phyloP scores from a whole-genome alignment of 2,329 filamentous ascomycete species.

The Raffaelea ambrosiae region DNA sequence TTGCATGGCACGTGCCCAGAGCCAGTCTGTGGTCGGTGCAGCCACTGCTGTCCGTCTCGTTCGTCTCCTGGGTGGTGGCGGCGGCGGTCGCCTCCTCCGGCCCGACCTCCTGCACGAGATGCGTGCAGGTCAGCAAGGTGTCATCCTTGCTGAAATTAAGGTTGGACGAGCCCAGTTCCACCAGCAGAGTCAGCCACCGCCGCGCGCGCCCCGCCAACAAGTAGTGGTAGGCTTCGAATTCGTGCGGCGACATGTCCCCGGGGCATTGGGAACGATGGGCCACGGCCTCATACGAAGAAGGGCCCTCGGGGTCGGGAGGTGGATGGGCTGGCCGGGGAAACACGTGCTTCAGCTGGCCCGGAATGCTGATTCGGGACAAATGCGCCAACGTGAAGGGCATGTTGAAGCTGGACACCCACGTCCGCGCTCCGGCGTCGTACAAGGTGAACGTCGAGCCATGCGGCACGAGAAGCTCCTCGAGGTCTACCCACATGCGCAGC shows the following conservation, averaged over 20 bases:
- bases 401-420: slow-evolving; percentile 28
- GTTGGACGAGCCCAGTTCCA: slow-evolving; percentile 41
- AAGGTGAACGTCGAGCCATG: slow-evolving; percentile 38
- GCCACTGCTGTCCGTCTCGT: no score
- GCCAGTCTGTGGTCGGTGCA: background rate
- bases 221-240: slow-evolving; percentile 43
- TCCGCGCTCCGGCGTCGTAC: slow-evolving; percentile 28
- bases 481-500: slow-evolving; percentile 28
- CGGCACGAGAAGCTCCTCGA: slow-evolving; percentile 33
- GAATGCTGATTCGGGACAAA: slow-evolving; percentile 26
- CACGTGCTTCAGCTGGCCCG: slow-evolving; percentile 22
- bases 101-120: slow-evolving; percentile 47
- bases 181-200: slow-evolving; percentile 35
- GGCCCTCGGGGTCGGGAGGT: slow-evolving; percentile 25
- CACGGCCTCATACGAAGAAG: slow-evolving; percentile 45
- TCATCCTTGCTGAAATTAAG: slow-evolving; percentile 52
- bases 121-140: slow-evolving; percentile 38
- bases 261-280: slow-evolving; percentile 42
- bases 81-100: slow-evolving; percentile 15
- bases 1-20: slow-evolving; percentile 36
- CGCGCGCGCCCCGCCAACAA: slow-evolving; percentile 34
- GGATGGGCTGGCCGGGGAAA: slow-evolving; percentile 20
- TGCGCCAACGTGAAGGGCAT: slow-evolving; percentile 32
- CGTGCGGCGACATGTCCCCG: slow-evolving; percentile 33
- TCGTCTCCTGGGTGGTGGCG: no score